Conservation (phyloP, 176 grass and related monocot genomes). For the Oryza officinalis region DNA sequence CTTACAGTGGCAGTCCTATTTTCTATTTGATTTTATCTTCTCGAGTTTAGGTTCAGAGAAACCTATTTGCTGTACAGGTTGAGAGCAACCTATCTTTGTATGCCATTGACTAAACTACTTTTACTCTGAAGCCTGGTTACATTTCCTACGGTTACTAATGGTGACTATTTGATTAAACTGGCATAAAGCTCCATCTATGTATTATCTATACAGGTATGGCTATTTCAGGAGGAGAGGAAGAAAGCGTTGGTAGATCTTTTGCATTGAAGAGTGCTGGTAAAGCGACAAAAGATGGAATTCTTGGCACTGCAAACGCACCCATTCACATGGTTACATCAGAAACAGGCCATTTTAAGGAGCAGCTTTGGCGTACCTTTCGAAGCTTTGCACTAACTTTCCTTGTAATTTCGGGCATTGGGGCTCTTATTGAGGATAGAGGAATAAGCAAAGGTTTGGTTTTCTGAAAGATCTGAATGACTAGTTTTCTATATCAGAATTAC, state of each 20-base stretch:
- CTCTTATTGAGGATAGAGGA: constrained; percentile 96
- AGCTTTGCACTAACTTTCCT: constrained; percentile 94
- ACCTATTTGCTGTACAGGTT: not conserved
- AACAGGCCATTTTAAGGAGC: constrained; percentile 96
- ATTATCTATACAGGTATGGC: constrained; percentile 59
- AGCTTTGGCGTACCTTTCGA: constrained; percentile 91
- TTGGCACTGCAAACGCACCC: constrained; percentile 88
- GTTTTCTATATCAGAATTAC: constrained; percentile 39
- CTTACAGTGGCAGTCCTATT: not conserved
- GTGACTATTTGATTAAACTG: not conserved
- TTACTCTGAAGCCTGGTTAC: not conserved
- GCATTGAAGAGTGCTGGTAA: constrained; percentile 65
- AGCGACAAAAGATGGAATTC: constrained; percentile 69
- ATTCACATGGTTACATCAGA: constrained; percentile 99
- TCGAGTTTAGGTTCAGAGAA: not conserved
- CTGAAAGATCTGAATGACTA: constrained; percentile 31
- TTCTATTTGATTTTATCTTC: not conserved
- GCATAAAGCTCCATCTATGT: not conserved
- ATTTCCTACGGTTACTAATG: constrained; percentile 14
- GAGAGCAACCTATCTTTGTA: not conserved
- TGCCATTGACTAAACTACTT: not conserved
- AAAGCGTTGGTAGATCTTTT: constrained; percentile 46
- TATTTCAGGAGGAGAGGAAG: constrained; percentile 60
- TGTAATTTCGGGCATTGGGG: constrained; percentile 92
- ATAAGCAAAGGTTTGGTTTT: constrained; percentile 89